Percentiles rank a stretch among this genome's conserved stretches.
These are phyloP conservation scores for Chrysopogon serrulatus DNA, from an alignment of 176 grass and related monocot genomes.

Conservation along the genomic window DNA sequence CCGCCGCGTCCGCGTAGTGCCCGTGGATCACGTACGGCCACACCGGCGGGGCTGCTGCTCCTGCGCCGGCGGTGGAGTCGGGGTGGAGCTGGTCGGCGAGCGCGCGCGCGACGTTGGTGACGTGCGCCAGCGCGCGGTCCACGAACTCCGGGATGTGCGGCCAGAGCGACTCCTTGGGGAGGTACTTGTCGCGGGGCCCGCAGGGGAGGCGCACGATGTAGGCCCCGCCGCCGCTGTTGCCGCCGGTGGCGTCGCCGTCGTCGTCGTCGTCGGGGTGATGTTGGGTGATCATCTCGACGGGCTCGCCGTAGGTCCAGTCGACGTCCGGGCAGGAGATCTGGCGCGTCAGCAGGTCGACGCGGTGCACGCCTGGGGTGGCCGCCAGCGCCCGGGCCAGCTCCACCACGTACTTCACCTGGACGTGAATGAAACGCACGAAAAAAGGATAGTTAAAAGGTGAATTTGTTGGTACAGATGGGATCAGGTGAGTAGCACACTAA, in stretches of 20 bases:
- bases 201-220: slow-evolving; percentile 92
- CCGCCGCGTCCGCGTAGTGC: slow-evolving; percentile 89
- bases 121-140: slow-evolving; percentile 83
- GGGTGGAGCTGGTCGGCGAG: slow-evolving; percentile 43
- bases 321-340: slow-evolving; percentile 77
- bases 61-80: not conserved
- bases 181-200: slow-evolving; percentile 75
- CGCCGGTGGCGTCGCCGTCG: no score
- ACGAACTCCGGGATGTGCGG: slow-evolving; percentile 94
- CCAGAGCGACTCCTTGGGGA: slow-evolving; percentile 85
- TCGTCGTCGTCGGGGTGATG: not conserved
- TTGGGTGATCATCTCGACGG: slow-evolving; percentile 73
- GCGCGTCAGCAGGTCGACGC: slow-evolving; percentile 81
- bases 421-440: no score
- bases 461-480: not conserved
- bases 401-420: slow-evolving; percentile 94
- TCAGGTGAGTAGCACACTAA: not conserved
- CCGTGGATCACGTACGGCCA: slow-evolving; percentile 93
- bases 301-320: slow-evolving; percentile 94
- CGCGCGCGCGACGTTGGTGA: slow-evolving; percentile 73
- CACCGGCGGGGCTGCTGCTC: not conserved
- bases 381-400: slow-evolving; percentile 84
- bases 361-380: slow-evolving; percentile 67
- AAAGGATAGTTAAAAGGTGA: not conserved
- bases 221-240: slow-evolving; percentile 50